Conservation (phyloP, 371 early-diverging fungal species). For the Ordospora colligata region DNA sequence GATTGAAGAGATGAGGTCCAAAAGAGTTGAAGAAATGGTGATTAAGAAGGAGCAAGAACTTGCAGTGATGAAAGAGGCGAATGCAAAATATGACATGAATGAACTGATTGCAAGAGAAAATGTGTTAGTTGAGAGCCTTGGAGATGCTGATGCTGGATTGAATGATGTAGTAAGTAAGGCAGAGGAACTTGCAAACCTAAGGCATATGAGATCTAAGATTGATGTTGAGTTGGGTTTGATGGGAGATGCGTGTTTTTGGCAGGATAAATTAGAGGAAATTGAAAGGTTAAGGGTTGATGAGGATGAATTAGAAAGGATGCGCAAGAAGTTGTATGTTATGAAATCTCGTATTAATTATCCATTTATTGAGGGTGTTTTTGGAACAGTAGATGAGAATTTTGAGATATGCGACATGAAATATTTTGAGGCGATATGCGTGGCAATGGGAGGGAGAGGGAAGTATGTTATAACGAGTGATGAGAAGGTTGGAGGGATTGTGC, state of each 20-base stretch:
- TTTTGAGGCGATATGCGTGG: constrained; percentile 60
- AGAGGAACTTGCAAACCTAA: constrained; percentile 32
- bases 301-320: constrained; percentile 3
- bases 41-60: constrained; percentile 38
- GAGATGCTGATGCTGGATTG: neutral
- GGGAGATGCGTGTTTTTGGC: neutral
- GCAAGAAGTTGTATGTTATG: constrained; percentile 26
- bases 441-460: constrained; percentile 53
- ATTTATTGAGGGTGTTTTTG: constrained; percentile 61
- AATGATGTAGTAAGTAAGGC: constrained; percentile 5
- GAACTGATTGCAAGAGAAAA: constrained; percentile 54
- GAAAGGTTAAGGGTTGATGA: neutral
- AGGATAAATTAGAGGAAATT: constrained; percentile 26
- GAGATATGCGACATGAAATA: constrained; percentile 57
- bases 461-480: constrained; percentile 78
- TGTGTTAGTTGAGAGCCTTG: constrained; percentile 21
- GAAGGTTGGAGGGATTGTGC: constrained; percentile 69
- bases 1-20: constrained; percentile 19
- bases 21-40: constrained; percentile 46
- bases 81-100: constrained; percentile 60
- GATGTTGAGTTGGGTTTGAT: constrained; percentile 16
- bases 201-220: constrained; percentile 10
- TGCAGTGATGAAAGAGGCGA: constrained; percentile 6
- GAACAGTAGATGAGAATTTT: constrained; percentile 58
- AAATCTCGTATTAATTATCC: constrained; percentile 54